Percentiles rank a stretch among this genome's conserved stretches.
These are phyloP conservation scores for Spencermartinsiella europaea DNA, from an alignment of 805 yeast genomes.

Conservation along the genomic window DNA sequence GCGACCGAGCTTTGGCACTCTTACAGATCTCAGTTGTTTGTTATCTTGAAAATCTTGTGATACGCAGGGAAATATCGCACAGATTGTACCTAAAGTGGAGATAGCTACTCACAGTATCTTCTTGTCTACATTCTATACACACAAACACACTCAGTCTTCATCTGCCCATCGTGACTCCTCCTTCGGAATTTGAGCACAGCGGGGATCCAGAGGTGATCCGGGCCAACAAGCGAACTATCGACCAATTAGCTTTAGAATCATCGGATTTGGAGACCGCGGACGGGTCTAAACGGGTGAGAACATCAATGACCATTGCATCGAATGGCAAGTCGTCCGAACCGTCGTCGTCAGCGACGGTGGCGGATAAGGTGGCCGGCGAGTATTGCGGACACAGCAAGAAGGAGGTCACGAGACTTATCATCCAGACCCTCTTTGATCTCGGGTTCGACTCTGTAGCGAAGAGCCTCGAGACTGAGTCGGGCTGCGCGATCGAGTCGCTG, in stretches of 20 bases:
- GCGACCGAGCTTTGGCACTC: no score
- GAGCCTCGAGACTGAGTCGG: slow-evolving; percentile 37
- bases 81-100: no score
- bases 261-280: neutral
- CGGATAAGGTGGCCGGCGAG: neutral
- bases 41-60: no score
- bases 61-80: no score
- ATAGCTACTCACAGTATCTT: no score
- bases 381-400: slow-evolving; percentile 27
- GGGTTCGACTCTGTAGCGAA: slow-evolving; percentile 41
- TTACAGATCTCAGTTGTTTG: no score
- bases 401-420: slow-evolving; percentile 45
- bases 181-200: neutral
- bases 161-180: neutral
- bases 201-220: neutral
- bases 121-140: no score
- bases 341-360: neutral
- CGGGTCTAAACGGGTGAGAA: neutral
- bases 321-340: neutral
- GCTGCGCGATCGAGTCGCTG: slow-evolving; percentile 36
- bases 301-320: neutral
- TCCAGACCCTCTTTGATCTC: slow-evolving; percentile 46
- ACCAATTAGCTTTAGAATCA: neutral
- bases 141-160: no score
- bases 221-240: neutral